These are phyloP conservation scores for Carex kokanica DNA, from an alignment of 176 grass and related monocot species.

Conservation along the genomic window DNA sequence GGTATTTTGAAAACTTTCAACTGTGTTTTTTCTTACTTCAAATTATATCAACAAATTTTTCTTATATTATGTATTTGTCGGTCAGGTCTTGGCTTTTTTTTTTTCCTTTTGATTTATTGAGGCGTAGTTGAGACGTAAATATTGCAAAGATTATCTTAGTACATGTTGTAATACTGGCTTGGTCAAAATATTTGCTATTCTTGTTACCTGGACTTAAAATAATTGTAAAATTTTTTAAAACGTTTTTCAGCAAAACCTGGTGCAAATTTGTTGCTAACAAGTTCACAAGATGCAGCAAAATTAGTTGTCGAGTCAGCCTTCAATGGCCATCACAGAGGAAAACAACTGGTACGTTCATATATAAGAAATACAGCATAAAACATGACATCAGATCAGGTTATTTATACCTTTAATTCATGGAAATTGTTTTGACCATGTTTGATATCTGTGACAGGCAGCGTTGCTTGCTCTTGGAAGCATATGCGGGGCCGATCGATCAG, in stretches of 20 bases:
- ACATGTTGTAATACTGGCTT: background rate
- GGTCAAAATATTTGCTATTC: background rate
- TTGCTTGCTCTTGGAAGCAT: slow-evolving; percentile 89
- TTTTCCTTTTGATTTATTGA: background rate
- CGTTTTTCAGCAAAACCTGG: slow-evolving; percentile 53
- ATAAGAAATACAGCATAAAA: background rate
- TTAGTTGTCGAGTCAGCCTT: slow-evolving; percentile 66
- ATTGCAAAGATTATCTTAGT: slow-evolving; percentile 7
- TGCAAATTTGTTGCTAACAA: slow-evolving; percentile 60
- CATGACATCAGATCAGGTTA: slow-evolving; percentile 3
- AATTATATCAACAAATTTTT: too few relatives aligned
- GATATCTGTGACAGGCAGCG: slow-evolving; percentile 51
- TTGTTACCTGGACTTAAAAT: background rate
- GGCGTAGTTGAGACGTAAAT: background rate
- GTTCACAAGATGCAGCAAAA: slow-evolving; percentile 39
- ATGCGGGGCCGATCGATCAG: slow-evolving; percentile 63
- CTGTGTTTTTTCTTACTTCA: too few relatives aligned
- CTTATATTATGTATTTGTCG: too few relatives aligned
- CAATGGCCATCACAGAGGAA: slow-evolving; percentile 59
- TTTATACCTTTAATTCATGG: background rate
- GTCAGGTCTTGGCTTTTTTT: background rate
- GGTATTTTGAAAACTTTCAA: too few relatives aligned
- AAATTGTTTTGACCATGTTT: background rate
- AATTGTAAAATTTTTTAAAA: slow-evolving; percentile 4
- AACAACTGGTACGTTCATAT: slow-evolving; percentile 59